A percentile compares a stretch with the other conserved stretches of the same genome.
These are phyloP conservation scores for Sporothrix inflata DNA, from an alignment of 2,329 filamentous ascomycete species.

Conservation along the genomic window DNA sequence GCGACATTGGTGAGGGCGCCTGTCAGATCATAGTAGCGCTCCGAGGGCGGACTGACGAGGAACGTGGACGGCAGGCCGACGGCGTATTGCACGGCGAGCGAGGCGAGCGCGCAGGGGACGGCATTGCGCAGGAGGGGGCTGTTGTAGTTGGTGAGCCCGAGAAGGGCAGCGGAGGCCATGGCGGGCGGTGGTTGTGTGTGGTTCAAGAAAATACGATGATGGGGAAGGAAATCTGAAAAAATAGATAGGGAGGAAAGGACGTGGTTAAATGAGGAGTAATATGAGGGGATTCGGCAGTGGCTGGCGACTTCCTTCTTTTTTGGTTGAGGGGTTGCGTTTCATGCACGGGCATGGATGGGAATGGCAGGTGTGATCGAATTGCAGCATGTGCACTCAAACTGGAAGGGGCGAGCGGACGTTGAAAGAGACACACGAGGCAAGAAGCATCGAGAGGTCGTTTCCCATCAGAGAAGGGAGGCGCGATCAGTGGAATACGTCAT, in stretches of 20 bases:
- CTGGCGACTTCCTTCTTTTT: neutral
- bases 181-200: neutral
- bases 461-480: neutral
- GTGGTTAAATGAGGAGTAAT: neutral
- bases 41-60: slow-evolving; percentile 57
- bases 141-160: slow-evolving; percentile 63
- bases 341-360: slow-evolving; percentile 24
- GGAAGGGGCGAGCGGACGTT: neutral
- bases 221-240: neutral
- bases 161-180: slow-evolving; percentile 48
- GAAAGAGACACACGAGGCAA: neutral
- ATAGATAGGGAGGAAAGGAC: too few species aligned
- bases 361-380: neutral
- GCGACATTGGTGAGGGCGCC: slow-evolving; percentile 69
- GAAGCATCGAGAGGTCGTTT: too few species aligned
- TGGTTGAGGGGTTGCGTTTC: slow-evolving; percentile 22
- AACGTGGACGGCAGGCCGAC: slow-evolving; percentile 60
- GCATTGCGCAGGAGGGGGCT: slow-evolving; percentile 65
- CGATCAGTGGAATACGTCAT: slow-evolving; percentile 6
- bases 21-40: slow-evolving; percentile 70
- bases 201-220: neutral
- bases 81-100: slow-evolving; percentile 65
- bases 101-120: slow-evolving; percentile 63
- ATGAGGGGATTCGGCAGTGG: neutral
- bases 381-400: neutral